phyloP scores from a whole-genome alignment of 805 yeast species.

The Teunomyces aglyptinius region DNA sequence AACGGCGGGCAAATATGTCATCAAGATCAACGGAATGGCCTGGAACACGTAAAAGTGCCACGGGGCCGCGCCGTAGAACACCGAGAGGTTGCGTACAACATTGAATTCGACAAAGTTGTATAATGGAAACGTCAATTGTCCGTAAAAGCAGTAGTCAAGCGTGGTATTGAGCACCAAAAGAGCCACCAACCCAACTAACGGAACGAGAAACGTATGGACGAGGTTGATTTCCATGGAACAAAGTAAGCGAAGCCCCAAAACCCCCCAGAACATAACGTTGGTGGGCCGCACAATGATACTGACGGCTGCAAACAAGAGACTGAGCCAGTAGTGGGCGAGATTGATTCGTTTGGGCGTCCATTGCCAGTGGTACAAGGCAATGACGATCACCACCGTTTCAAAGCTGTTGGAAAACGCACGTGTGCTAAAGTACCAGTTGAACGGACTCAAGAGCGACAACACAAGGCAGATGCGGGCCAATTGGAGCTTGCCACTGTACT shows the following conservation, averaged over 20 bases:
- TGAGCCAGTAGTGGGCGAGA: conserved; percentile 20
- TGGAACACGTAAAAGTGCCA: conserved; percentile 83
- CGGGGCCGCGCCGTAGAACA: conserved; percentile 82
- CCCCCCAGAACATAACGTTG: conserved; percentile 72
- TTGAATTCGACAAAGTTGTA: conserved; percentile 75
- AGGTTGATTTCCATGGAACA: background rate
- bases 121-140: conserved; percentile 56
- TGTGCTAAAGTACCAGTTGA: conserved; percentile 78
- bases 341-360: conserved; percentile 35
- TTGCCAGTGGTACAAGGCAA: conserved; percentile 73
- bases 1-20: conserved; percentile 65
- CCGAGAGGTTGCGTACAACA: conserved; percentile 65
- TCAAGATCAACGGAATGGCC: conserved; percentile 73
- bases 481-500: conserved; percentile 29
- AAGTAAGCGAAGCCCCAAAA: conserved; percentile 45
- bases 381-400: conserved; percentile 68
- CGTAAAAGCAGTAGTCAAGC: conserved; percentile 64
- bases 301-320: conserved; percentile 50
- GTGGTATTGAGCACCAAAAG: conserved; percentile 37
- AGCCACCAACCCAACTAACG: conserved; percentile 17
- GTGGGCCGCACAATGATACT: conserved; percentile 83
- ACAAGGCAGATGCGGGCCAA: conserved; percentile 44
- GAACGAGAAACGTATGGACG: conserved; percentile 8
- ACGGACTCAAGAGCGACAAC: conserved; percentile 61
- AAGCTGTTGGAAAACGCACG: conserved; percentile 84